Conservation (phyloP, 2,329 filamentous ascomycete genomes). For the Hypoxylon sp. region DNA sequence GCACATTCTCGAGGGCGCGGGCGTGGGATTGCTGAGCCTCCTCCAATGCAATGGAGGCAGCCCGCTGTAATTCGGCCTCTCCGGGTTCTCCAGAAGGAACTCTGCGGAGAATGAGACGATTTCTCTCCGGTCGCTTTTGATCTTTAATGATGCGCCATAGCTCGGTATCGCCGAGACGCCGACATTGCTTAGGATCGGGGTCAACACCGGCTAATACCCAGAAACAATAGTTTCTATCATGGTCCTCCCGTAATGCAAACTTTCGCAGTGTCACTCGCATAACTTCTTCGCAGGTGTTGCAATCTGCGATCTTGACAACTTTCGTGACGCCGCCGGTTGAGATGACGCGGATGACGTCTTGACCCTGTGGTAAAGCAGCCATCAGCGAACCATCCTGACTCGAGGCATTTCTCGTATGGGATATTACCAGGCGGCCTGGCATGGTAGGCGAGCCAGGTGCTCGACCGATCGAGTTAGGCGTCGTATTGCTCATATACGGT, state of each 20-base stretch:
- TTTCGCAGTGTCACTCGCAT: constrained; percentile 91
- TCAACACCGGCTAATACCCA: constrained; percentile 91
- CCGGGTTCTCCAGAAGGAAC: constrained; percentile 94
- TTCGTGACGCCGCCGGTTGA: constrained; percentile 93
- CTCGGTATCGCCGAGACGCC: constrained; percentile 87
- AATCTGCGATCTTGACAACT: constrained; percentile 92
- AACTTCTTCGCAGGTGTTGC: constrained; percentile 92
- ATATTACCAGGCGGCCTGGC: constrained; percentile 72
- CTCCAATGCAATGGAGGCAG: constrained; percentile 89
- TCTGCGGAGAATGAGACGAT: constrained; percentile 89
- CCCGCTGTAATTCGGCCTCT: constrained; percentile 85
- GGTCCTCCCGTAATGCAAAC: constrained; percentile 88
- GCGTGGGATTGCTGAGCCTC: constrained; percentile 83
- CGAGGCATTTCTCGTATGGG: constrained; percentile 83
- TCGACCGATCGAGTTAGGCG: constrained; percentile 66
- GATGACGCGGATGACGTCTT: constrained; percentile 92
- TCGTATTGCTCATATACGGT: constrained; percentile 62
- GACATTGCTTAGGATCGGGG: constrained; percentile 83
- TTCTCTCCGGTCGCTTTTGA: constrained; percentile 85
- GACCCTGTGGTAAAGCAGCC: constrained; percentile 86
- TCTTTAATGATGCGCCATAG: constrained; percentile 93
- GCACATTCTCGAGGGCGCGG: constrained; percentile 71
- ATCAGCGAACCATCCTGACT: constrained; percentile 90
- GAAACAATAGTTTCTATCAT: constrained; percentile 96
- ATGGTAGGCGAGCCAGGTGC: constrained; percentile 72